Base-by-base conservation (phyloP, 352 stramenopile genomes). In the Pythium pyrilobum region DNA sequence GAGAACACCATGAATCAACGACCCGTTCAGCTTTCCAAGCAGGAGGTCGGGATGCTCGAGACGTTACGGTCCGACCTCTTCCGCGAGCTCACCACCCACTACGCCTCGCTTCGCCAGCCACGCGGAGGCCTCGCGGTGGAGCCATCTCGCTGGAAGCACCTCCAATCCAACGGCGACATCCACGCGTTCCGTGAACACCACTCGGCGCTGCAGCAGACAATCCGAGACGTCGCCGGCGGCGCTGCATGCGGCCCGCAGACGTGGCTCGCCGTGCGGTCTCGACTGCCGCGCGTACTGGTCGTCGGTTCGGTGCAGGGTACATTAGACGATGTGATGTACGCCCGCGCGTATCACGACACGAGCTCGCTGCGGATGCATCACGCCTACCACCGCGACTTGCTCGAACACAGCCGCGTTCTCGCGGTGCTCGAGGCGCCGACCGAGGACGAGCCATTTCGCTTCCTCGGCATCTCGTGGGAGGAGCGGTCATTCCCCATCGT, bases 261-360 rank as follows among this genome's bases (percentile, higher is more conserved):
- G 5, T 43, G 23, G 29, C 37, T 62, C 12, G 54, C 54, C 10
- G 29, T 25, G 4, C 45, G 51, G 0, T 36, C 23, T 0, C 9
- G 29, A 0, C 38, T 36, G 3, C 27, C 25, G 28, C 48, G 48
- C 21, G 27, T 87, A 1, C 47, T 85, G 10, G 74, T 67, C 0
- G 46, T 79, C 10, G 77, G 77, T 3, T 64, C 60, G 4, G 52
- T 82, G 21, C 31, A 45, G 5, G 77, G 74, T 3, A 69, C 56
- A 6, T 50, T 88, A 10, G 74, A 88, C 16, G 77, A 88, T 27
- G 64, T 72, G 29, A 69, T 88, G 68, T 77, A 74, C 37, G 71
- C 68, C 6, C 29, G 72, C 23, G 36, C 66, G 20, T 65, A 67
- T n/a, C 72, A 72, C 15, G 71, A 78, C 27, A 56, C 58, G 0